Conservation (phyloP, 2,329 filamentous ascomycete genomes). For the Ophiostoma montium region DNA sequence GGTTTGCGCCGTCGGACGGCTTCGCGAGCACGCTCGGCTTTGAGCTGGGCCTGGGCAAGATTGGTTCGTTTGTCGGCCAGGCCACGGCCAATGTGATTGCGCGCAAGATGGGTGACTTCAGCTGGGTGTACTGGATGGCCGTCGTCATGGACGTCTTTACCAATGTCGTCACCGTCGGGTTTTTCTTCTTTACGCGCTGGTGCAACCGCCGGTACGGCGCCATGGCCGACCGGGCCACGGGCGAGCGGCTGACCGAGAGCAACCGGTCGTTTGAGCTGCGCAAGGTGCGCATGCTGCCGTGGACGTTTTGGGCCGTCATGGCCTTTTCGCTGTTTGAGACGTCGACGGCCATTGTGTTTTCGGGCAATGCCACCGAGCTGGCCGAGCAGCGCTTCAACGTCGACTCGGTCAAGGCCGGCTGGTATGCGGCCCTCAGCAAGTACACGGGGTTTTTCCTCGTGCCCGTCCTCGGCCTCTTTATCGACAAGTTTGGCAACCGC, state of each 20-base stretch:
- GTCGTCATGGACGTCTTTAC: not conserved
- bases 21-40: not conserved
- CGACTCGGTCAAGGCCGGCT: not conserved
- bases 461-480: not conserved
- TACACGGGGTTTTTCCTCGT: not conserved
- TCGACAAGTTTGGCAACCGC: not conserved
- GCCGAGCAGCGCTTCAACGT: not conserved
- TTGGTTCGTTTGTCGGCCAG: not conserved
- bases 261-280: not conserved
- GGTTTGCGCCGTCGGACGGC: not conserved
- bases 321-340: not conserved
- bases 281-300: not conserved
- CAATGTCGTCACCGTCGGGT: not conserved
- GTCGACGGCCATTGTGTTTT: not conserved
- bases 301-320: not conserved
- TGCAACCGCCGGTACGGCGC: not conserved
- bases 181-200: not conserved
- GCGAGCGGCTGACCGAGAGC: not conserved
- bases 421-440: not conserved
- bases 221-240: not conserved
- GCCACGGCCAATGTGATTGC: not conserved
- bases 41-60: not conserved
- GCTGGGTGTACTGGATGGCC: not conserved
- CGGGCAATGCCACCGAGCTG: not conserved
- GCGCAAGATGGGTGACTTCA: not conserved